phyloP scores from a whole-genome alignment of 2,329 filamentous ascomycete genomes.

The Exophiala sp. region DNA sequence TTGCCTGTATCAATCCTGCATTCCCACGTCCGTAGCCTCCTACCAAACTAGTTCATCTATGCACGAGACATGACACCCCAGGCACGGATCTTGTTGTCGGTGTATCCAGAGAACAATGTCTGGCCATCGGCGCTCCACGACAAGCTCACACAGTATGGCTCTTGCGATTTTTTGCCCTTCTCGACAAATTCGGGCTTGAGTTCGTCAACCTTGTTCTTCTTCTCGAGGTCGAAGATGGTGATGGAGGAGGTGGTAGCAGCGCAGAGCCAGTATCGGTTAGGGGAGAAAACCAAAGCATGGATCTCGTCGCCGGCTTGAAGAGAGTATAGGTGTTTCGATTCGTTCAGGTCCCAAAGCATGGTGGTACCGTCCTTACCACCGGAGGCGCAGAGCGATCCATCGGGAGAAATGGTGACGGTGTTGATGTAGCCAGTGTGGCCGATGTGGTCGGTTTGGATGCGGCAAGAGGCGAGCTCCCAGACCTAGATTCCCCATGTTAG shows the following conservation, averaged over 20 bases:
- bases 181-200: slow-evolving; percentile 97
- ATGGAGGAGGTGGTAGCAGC: slow-evolving; percentile 95
- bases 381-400: slow-evolving; percentile 97
- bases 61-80: slow-evolving; percentile 97
- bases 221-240: slow-evolving; percentile 99
- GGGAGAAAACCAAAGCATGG: slow-evolving; percentile 99
- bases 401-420: slow-evolving; percentile 99
- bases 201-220: slow-evolving; percentile 87
- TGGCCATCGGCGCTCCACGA: slow-evolving; percentile 98
- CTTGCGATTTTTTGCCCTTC: slow-evolving; percentile 97
- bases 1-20: not conserved
- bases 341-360: slow-evolving; percentile 99
- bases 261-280: slow-evolving; percentile 99
- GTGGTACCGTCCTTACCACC: slow-evolving; percentile 99
- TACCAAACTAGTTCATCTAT: slow-evolving; percentile 43
- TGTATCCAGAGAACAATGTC: slow-evolving; percentile 99
- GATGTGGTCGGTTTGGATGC: slow-evolving; percentile 99
- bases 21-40: not conserved
- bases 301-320: slow-evolving; percentile 99
- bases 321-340: slow-evolving; percentile 99
- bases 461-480: slow-evolving; percentile 99
- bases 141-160: slow-evolving; percentile 96
- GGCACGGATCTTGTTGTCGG: slow-evolving; percentile 97
- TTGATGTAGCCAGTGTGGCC: slow-evolving; percentile 99
- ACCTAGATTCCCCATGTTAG: slow-evolving; percentile 59